These are phyloP conservation scores for Discostella pseudostelligera DNA, from an alignment of 108 stramenopile species.

Conservation along the genomic window DNA sequence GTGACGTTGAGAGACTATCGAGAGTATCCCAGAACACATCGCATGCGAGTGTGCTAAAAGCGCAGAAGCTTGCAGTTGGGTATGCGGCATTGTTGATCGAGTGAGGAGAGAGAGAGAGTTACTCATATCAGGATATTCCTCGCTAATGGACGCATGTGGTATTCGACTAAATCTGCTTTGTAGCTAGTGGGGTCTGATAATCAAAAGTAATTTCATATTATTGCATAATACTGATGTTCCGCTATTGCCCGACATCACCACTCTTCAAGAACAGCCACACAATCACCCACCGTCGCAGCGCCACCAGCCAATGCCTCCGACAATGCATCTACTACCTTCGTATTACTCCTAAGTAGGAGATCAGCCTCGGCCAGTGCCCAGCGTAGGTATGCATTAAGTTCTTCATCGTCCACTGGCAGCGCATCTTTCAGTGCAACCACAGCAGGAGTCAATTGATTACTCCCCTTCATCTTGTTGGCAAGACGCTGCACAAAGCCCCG, in stretches of 20 bases:
- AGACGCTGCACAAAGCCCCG: slow-evolving; percentile 74
- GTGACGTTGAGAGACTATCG: too few relatives aligned
- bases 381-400: slow-evolving; percentile 63
- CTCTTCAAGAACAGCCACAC: slow-evolving; percentile 78
- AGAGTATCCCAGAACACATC: too few relatives aligned
- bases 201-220: too few relatives aligned
- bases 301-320: slow-evolving; percentile 75
- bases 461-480: slow-evolving; percentile 44
- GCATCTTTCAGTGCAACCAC: slow-evolving; percentile 38
- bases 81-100: too few relatives aligned
- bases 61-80: too few relatives aligned
- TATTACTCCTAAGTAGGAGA: slow-evolving; percentile 62
- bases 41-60: too few relatives aligned
- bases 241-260: slow-evolving; percentile 42
- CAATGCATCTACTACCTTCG: slow-evolving; percentile 56
- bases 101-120: too few relatives aligned
- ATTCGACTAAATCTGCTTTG: too few relatives aligned
- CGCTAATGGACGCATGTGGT: too few relatives aligned
- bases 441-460: slow-evolving; percentile 27
- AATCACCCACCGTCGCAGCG: slow-evolving; percentile 88
- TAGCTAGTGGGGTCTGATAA: too few relatives aligned
- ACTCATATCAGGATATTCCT: too few relatives aligned
- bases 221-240: too few relatives aligned
- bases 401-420: slow-evolving; percentile 43
- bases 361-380: slow-evolving; percentile 87